phyloP scores from a whole-genome alignment of 2,329 filamentous ascomycete genomes.

The Plenodomus biglobosus region DNA sequence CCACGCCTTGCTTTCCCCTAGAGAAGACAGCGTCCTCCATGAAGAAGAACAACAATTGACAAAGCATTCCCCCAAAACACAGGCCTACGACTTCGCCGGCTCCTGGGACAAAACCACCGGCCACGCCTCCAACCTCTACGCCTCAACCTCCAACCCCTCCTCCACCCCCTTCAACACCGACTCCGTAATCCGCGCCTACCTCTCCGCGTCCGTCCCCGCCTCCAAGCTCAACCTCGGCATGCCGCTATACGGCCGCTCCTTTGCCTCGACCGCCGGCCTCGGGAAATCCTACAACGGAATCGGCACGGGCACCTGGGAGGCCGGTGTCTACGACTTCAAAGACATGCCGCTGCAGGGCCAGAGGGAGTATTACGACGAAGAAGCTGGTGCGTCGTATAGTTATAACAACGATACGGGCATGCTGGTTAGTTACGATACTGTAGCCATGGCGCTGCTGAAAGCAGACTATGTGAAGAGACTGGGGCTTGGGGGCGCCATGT shows the following conservation, averaged over 20 bases:
- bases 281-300: slow-evolving; percentile 70
- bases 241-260: slow-evolving; percentile 88
- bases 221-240: slow-evolving; percentile 85
- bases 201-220: slow-evolving; percentile 59
- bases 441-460: slow-evolving; percentile 68
- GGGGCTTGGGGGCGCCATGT: slow-evolving; percentile 87
- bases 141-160: slow-evolving; percentile 57
- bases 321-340: slow-evolving; percentile 81
- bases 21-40: background rate
- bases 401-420: slow-evolving; percentile 65
- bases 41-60: too few relatives aligned
- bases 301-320: slow-evolving; percentile 81
- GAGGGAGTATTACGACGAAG: slow-evolving; percentile 63
- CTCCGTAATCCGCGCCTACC: slow-evolving; percentile 71
- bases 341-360: slow-evolving; percentile 70
- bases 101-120: slow-evolving; percentile 73
- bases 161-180: slow-evolving; percentile 78
- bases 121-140: slow-evolving; percentile 79
- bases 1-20: background rate
- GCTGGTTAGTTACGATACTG: slow-evolving; percentile 77
- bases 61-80: too few relatives aligned
- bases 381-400: slow-evolving; percentile 72
- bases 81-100: slow-evolving; percentile 62
- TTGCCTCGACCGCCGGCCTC: slow-evolving; percentile 73
- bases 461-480: slow-evolving; percentile 67